Evolutionary conservation across 1,139 yeast species (phyloP).

Genomic region (Suhomyces bribrorum): DNA sequence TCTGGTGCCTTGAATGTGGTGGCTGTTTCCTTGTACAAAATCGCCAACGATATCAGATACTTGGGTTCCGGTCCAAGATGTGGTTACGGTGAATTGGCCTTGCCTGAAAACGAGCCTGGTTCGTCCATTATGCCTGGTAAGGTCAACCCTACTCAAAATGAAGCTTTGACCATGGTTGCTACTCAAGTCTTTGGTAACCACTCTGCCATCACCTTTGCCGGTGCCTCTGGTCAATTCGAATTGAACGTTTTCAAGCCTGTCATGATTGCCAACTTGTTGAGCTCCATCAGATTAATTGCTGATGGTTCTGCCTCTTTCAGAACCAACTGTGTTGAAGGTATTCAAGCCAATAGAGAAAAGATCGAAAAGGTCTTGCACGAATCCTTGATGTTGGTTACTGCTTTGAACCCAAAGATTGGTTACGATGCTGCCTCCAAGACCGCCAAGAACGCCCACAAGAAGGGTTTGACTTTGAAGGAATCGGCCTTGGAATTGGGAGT

Average conservation of each 20-base stretch:
- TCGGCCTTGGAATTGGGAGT: slow-evolving; percentile 22
- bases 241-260: slow-evolving; percentile 26
- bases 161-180: slow-evolving; percentile 25
- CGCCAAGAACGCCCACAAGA: slow-evolving; percentile 26
- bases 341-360: slow-evolving; percentile 21
- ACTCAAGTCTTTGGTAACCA: slow-evolving; percentile 25
- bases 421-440: slow-evolving; percentile 25
- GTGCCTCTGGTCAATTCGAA: slow-evolving; percentile 26
- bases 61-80: slow-evolving; percentile 26
- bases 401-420: slow-evolving; percentile 25
- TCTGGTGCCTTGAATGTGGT: slow-evolving; percentile 24
- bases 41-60: slow-evolving; percentile 25
- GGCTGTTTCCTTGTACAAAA: slow-evolving; percentile 23
- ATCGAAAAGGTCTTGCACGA: slow-evolving; percentile 23
- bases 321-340: slow-evolving; percentile 23
- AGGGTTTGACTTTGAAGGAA: slow-evolving; percentile 25
- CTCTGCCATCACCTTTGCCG: slow-evolving; percentile 24
- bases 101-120: slow-evolving; percentile 26
- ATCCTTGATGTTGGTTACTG: slow-evolving; percentile 25
- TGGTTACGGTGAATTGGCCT: slow-evolving; percentile 24
- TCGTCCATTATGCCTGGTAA: slow-evolving; percentile 26
- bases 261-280: slow-evolving; percentile 22
- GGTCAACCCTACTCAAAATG: slow-evolving; percentile 26
- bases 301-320: slow-evolving; percentile 23
- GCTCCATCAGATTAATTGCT: slow-evolving; percentile 21